Evolutionary conservation across 2,329 filamentous ascomycete genomes (phyloP), one percentile per base, ranked within the genome.

Genomic region (Penicillium corylophilum): DNA sequence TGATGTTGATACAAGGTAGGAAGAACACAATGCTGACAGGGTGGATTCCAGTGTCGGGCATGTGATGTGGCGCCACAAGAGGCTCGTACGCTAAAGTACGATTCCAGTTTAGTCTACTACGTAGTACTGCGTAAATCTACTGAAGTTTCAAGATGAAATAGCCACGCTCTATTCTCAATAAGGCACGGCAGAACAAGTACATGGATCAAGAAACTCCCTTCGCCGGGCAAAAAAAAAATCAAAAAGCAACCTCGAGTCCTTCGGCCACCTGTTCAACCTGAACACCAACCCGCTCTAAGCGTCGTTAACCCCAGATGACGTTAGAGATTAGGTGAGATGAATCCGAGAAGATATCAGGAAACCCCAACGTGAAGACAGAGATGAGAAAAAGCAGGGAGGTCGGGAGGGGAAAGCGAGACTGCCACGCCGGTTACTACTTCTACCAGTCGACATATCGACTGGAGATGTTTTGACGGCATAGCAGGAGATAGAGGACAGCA

Each of bases 401-500:
- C 29, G 16, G 18, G 26, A 38, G 54, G 50, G 41, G 50, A 56
- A 51, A 60, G 55, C 62, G 53, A 62, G 43, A 55, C 55, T 59
- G 59, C 61, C 60, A 61, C 60, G 61, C 60, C 66, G 54, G 60
- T 58, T 54, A 64, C 60, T 64, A 65, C 60, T 67, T 67, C 61
- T 63, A 62, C 52, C 41, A 51, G 44, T 46, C 45, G 26, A 46
- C 26, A 35, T 42, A 50, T 49, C 51, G 33, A 35, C 47, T 43
- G 42, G 43, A 51, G 51, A 51, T 40, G 51, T 45, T 50, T 51
- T 46, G 38, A 47, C 46, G 50, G 55, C 59, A 55, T 52, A 20
- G 23, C 48, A 42, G 53, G 39, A 46, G 50, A 58, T 41, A 50
- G 49, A 51, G 39, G 50, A 48, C 31, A 51, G 28, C 20, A 49